A percentile compares a stretch with the other conserved stretches of the same genome.
These are phyloP conservation scores for Linum usitatissimum DNA, from an alignment of 345 rosid species.

Conservation along the genomic window DNA sequence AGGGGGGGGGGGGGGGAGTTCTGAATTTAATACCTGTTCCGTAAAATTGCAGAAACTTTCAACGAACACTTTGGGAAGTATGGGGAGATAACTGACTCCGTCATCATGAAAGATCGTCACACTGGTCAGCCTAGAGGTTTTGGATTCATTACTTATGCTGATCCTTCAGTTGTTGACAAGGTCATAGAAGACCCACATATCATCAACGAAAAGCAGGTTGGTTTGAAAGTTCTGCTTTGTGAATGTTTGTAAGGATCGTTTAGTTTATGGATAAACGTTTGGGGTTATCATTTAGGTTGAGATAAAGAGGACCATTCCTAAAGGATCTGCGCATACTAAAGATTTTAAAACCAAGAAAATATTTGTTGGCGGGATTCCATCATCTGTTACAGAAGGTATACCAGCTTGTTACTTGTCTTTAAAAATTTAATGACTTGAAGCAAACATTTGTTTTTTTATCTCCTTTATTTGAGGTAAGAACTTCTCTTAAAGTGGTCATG, in stretches of 20 bases:
- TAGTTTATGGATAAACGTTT: not conserved
- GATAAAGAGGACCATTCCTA: constrained; percentile 88
- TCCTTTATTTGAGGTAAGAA: not conserved
- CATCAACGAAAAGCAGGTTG: constrained; percentile 81
- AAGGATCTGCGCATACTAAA: constrained; percentile 58
- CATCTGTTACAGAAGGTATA: constrained; percentile 60
- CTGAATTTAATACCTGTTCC: not conserved
- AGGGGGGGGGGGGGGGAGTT: too few relatives aligned
- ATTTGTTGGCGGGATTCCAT: constrained; percentile 88
- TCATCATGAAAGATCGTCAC: constrained; percentile 82
- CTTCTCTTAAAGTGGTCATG: not conserved
- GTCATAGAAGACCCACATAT: constrained; percentile 67
- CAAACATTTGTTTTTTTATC: not conserved
- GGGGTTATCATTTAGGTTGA: constrained; percentile 45
- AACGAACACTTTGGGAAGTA: constrained; percentile 66
- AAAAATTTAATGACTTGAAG: not conserved
- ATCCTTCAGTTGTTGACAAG: constrained; percentile 75
- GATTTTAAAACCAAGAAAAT: constrained; percentile 84
- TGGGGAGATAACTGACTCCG: constrained; percentile 81
- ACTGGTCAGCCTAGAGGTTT: constrained; percentile 85
- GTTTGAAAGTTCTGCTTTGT: not conserved
- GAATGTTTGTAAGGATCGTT: not conserved
- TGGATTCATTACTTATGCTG: constrained; percentile 84
- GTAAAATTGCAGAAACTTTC: constrained; percentile 40
- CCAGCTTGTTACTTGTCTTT: not conserved